Evolutionary conservation across 2,329 filamentous ascomycete species (phyloP).

Genomic region (Penicillium concentricum): DNA sequence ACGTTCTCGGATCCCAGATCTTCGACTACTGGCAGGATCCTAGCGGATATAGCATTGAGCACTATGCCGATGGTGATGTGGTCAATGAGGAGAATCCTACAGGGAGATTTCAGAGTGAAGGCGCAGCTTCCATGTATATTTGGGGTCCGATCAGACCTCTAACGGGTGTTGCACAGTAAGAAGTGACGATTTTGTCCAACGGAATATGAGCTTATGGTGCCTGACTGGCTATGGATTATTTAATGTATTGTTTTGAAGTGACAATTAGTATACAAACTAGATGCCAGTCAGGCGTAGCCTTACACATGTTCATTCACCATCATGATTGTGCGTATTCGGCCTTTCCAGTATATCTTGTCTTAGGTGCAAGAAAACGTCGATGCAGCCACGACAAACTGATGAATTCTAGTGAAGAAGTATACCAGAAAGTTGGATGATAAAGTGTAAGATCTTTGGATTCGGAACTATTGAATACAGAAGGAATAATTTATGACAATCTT

Average conservation of each 20-base stretch:
- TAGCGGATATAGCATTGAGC: constrained; percentile 63
- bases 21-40: constrained; percentile 73
- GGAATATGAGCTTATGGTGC: neutral
- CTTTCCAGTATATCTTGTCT: no score
- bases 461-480: no score
- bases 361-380: no score
- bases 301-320: no score
- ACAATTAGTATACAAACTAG: no score
- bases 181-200: neutral
- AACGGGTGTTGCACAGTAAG: neutral
- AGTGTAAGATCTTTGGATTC: no score
- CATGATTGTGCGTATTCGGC: no score
- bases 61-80: constrained; percentile 70
- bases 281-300: no score
- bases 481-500: no score
- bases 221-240: neutral
- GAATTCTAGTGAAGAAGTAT: no score
- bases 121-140: constrained; percentile 40
- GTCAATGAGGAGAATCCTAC: constrained; percentile 58
- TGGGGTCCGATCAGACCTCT: constrained; percentile 35
- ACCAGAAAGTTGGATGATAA: no score
- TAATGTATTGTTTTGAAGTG: neutral
- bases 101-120: constrained; percentile 20
- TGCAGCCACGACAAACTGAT: no score
- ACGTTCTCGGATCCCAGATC: constrained; percentile 68